phyloP scores from a whole-genome alignment of 495 filamentous ascomycete species.

The Neurospora discreta region DNA sequence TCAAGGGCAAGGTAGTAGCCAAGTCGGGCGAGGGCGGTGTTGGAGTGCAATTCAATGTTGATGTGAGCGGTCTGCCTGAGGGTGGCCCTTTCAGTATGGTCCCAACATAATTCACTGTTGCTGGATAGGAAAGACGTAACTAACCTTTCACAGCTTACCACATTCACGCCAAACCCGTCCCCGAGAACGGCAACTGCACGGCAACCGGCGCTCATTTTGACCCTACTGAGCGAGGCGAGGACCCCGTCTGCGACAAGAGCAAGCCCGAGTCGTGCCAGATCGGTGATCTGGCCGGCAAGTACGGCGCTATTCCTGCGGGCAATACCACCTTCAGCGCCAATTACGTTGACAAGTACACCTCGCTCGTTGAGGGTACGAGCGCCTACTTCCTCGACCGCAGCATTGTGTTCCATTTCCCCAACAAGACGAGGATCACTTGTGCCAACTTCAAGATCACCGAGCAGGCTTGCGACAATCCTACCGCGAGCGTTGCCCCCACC shows the following conservation, averaged over 20 bases:
- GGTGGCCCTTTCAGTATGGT: slow-evolving; percentile 63
- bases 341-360: slow-evolving; percentile 60
- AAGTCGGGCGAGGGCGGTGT: slow-evolving; percentile 41
- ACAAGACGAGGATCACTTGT: slow-evolving; percentile 61
- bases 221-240: slow-evolving; percentile 48
- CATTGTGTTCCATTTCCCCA: slow-evolving; percentile 62
- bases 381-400: slow-evolving; percentile 74
- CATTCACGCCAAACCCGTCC: slow-evolving; percentile 65
- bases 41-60: slow-evolving; percentile 52
- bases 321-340: slow-evolving; percentile 28
- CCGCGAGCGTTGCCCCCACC: background rate
- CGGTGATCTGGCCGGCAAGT: slow-evolving; percentile 77
- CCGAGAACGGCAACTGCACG: slow-evolving; percentile 68
- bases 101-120: background rate
- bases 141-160: slow-evolving; percentile 54
- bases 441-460: slow-evolving; percentile 47
- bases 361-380: slow-evolving; percentile 41
- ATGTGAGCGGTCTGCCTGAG: slow-evolving; percentile 54
- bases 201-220: slow-evolving; percentile 51
- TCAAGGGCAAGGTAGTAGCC: slow-evolving; percentile 53
- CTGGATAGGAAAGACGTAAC: background rate
- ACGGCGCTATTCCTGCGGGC: slow-evolving; percentile 47
- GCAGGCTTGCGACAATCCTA: background rate
- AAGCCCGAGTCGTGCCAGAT: slow-evolving; percentile 64
- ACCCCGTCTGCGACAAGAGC: slow-evolving; percentile 48